A percentile compares a stretch with the other conserved stretches of the same genome.
phyloP scores from a whole-genome alignment of 2,329 filamentous ascomycete species.

The Shiraia bambusicola region DNA sequence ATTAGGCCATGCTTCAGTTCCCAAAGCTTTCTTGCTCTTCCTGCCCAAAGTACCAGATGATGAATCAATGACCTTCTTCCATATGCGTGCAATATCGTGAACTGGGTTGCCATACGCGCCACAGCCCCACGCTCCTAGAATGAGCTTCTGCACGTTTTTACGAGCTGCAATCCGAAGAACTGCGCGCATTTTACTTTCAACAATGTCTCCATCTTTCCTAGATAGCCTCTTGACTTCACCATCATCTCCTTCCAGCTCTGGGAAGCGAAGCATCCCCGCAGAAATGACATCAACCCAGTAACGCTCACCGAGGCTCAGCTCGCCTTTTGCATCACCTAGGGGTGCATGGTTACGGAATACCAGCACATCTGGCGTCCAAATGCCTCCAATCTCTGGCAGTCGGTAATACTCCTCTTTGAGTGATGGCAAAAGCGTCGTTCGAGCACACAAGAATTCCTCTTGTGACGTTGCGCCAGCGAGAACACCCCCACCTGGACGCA shows the following conservation, averaged over 20 bases:
- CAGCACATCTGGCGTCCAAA: conserved; percentile 61
- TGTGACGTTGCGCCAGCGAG: conserved; percentile 61
- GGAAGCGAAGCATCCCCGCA: conserved; percentile 61
- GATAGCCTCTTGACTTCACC: conserved; percentile 24
- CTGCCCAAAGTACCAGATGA: conserved; percentile 11
- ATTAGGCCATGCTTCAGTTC: conserved; percentile 44
- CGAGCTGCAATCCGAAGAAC: conserved; percentile 56
- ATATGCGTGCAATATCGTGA: conserved; percentile 58
- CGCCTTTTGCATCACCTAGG: conserved; percentile 39
- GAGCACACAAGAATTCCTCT: conserved; percentile 63
- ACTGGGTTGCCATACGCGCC: conserved; percentile 65
- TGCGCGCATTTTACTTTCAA: conserved; percentile 57
- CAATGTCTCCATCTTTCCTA: conserved; percentile 54
- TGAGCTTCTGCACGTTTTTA: conserved; percentile 50
- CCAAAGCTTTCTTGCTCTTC: conserved; percentile 18
- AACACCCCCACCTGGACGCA: conserved; percentile 63
- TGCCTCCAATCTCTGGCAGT: conserved; percentile 58
- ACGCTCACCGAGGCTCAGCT: conserved; percentile 51
- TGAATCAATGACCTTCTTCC: conserved; percentile 45
- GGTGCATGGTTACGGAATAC: conserved; percentile 53
- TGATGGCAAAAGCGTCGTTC: conserved; percentile 61
- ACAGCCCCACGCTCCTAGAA: conserved; percentile 66
- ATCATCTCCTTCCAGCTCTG: conserved; percentile 53
- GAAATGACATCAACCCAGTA: conserved; percentile 62
- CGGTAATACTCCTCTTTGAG: conserved; percentile 61